phyloP scores from a whole-genome alignment of 2,329 filamentous ascomycete genomes.

The Pestalotiopsis sp. region DNA sequence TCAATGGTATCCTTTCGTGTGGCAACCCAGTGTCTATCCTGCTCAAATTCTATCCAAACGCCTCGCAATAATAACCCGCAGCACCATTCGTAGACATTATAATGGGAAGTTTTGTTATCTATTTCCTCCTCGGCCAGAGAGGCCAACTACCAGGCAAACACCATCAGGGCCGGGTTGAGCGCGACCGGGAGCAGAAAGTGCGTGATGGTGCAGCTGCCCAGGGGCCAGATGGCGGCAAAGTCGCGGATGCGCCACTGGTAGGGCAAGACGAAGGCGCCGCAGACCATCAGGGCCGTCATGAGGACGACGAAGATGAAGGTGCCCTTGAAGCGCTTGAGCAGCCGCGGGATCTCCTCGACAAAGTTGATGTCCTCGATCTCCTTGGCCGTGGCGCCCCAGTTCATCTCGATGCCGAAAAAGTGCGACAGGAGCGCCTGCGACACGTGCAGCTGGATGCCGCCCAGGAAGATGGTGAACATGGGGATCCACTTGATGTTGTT shows the following conservation, averaged over 20 bases:
- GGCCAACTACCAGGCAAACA: slow-evolving; percentile 59
- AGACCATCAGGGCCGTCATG: slow-evolving; percentile 29
- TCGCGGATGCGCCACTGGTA: slow-evolving; percentile 53
- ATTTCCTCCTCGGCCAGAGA: not conserved
- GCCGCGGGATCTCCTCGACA: slow-evolving; percentile 31
- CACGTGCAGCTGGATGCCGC: slow-evolving; percentile 42
- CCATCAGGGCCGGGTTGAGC: slow-evolving; percentile 65
- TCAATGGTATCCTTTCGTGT: not conserved
- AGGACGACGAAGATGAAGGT: slow-evolving; percentile 29
- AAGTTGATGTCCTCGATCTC: slow-evolving; percentile 34
- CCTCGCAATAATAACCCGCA: not conserved
- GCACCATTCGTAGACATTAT: not conserved
- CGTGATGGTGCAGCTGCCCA: slow-evolving; percentile 49
- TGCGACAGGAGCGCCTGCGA: slow-evolving; percentile 40
- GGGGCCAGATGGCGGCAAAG: slow-evolving; percentile 61
- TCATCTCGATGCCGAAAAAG: slow-evolving; percentile 43
- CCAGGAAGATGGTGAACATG: slow-evolving; percentile 42
- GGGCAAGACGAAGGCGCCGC: slow-evolving; percentile 29
- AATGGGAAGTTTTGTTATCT: not conserved
- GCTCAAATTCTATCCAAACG: not conserved
- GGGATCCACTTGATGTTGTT: slow-evolving; percentile 55
- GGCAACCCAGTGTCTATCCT: not conserved
- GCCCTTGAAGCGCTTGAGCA: slow-evolving; percentile 32
- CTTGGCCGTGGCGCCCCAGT: slow-evolving; percentile 34
- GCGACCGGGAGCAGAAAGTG: slow-evolving; percentile 61